Conservation (phyloP, 495 filamentous ascomycete species). For the Sphaerosporella brunnea region DNA sequence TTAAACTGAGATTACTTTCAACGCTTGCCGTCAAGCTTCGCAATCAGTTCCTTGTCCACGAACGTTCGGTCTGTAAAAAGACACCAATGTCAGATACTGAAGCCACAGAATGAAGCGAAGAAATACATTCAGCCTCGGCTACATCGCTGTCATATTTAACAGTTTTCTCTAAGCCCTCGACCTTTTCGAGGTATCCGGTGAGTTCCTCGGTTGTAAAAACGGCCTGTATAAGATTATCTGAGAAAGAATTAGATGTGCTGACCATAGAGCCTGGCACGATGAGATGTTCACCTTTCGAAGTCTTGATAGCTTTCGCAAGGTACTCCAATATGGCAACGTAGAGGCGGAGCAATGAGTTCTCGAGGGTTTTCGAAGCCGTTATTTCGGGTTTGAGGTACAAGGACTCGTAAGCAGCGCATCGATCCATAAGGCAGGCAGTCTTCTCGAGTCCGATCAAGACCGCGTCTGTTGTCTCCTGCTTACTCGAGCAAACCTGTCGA, state of each 20-base stretch:
- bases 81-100: too few relatives aligned
- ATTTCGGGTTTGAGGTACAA: conserved; percentile 2
- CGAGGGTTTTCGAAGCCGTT: not conserved
- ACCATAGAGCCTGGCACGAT: not conserved
- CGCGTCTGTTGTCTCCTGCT: conserved; percentile 1
- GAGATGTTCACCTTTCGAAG: not conserved
- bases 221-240: not conserved
- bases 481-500: conserved; percentile 8
- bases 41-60: too few relatives aligned
- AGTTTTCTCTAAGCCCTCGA: not conserved
- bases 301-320: conserved; percentile 3
- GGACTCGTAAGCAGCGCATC: not conserved
- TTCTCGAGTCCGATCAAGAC: conserved; percentile 3
- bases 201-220: not conserved
- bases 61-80: too few relatives aligned
- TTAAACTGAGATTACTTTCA: too few relatives aligned
- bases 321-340: not conserved
- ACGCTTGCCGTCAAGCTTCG: too few relatives aligned
- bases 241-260: not conserved
- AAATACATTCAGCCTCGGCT: not conserved
- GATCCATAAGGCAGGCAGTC: not conserved
- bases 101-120: too few relatives aligned
- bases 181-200: not conserved
- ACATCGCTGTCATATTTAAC: not conserved
- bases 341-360: not conserved